These are phyloP conservation scores for Lodderomyces beijingensis DNA, from an alignment of 1,139 yeast species.

Conservation along the genomic window DNA sequence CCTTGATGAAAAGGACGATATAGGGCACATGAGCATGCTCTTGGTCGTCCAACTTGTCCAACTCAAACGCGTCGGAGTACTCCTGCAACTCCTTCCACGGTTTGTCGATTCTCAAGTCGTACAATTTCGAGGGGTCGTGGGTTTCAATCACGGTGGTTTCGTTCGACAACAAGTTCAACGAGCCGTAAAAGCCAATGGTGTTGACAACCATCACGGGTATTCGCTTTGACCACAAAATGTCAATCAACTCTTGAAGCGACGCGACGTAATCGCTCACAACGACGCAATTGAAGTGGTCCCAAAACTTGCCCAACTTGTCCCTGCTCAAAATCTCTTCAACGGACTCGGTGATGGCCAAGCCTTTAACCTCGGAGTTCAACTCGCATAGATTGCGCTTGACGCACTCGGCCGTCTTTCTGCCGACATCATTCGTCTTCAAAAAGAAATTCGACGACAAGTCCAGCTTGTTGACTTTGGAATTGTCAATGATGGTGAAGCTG, in stretches of 20 bases:
- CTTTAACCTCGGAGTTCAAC: constrained; percentile 57
- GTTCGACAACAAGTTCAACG: constrained; percentile 46
- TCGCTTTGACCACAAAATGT: constrained; percentile 36
- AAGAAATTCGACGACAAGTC: constrained; percentile 64
- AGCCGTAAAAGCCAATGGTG: constrained; percentile 65
- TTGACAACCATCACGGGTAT: constrained; percentile 54
- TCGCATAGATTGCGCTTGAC: constrained; percentile 44
- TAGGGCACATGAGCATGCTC: constrained; percentile 74
- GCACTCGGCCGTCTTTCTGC: constrained; percentile 35
- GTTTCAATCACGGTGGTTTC: constrained; percentile 70
- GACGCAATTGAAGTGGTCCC: constrained; percentile 54
- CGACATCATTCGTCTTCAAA: constrained; percentile 43
- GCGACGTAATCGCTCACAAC: constrained; percentile 37
- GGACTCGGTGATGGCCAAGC: constrained; percentile 25
- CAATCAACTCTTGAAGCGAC: constrained; percentile 19
- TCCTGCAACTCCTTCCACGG: constrained; percentile 74
- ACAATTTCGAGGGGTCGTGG: constrained; percentile 60
- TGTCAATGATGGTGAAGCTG: constrained; percentile 56
- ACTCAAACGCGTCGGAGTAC: constrained; percentile 48
- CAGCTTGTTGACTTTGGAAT: constrained; percentile 29
- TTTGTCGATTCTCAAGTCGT: constrained; percentile 63
- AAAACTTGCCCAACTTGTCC: constrained; percentile 24
- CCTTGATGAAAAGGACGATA: constrained; percentile 59
- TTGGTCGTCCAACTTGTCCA: constrained; percentile 42
- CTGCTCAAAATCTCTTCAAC: constrained; percentile 17